Evolutionary conservation across 2,329 filamentous ascomycete species (phyloP).

Genomic region (Leptographium lundbergii): DNA sequence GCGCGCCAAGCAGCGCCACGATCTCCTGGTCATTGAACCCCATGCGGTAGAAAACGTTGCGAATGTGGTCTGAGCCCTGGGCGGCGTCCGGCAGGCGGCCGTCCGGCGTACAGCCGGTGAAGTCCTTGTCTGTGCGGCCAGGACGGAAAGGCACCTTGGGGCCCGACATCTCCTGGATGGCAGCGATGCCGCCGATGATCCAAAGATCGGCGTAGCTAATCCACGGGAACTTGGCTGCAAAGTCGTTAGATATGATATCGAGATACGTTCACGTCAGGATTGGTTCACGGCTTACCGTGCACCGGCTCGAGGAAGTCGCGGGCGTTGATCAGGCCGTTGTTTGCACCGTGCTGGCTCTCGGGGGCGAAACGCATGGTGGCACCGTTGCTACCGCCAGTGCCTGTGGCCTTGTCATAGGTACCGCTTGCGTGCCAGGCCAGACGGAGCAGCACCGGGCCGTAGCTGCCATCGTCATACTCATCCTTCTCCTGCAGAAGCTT

Average conservation of each 20-base stretch:
- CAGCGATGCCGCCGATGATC: slow-evolving; percentile 76
- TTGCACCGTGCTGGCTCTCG: slow-evolving; percentile 83
- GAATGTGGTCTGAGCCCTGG: slow-evolving; percentile 69
- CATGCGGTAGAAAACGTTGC: slow-evolving; percentile 92
- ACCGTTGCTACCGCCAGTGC: slow-evolving; percentile 87
- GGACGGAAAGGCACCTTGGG: slow-evolving; percentile 80
- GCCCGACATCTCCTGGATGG: slow-evolving; percentile 92
- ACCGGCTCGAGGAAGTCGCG: slow-evolving; percentile 89
- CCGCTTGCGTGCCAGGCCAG: slow-evolving; percentile 91
- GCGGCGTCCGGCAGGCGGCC: slow-evolving; percentile 64
- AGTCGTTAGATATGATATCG: background rate
- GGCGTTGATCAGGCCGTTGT: slow-evolving; percentile 75
- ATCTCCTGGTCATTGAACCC: slow-evolving; percentile 97
- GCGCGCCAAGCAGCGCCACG: slow-evolving; percentile 74
- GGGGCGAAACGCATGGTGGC: slow-evolving; percentile 94
- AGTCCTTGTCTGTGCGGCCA: slow-evolving; percentile 68
- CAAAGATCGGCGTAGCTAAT: slow-evolving; percentile 94
- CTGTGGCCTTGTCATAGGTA: slow-evolving; percentile 79
- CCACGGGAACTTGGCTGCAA: slow-evolving; percentile 71
- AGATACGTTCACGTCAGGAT: background rate
- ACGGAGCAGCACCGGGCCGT: slow-evolving; percentile 79
- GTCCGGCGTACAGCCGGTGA: slow-evolving; percentile 80
- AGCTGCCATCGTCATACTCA: slow-evolving; percentile 93
- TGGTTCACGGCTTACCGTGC: slow-evolving; percentile 47
- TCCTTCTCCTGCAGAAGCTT: slow-evolving; percentile 72